Conservation (phyloP, 495 filamentous ascomycete species). For the Podospora comata region DNA sequence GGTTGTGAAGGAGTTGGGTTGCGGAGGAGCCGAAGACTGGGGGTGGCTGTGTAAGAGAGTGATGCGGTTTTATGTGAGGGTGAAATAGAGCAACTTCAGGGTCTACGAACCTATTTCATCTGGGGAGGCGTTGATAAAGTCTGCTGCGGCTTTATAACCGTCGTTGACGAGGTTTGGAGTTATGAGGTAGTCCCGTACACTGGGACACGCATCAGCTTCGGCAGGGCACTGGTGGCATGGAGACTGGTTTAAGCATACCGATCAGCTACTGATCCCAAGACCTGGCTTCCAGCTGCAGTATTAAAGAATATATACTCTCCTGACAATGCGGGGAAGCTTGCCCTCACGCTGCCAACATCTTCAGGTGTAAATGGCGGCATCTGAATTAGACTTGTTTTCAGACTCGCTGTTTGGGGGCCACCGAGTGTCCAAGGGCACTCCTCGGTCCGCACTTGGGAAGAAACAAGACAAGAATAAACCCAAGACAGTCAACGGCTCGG, state of each 20-base stretch:
- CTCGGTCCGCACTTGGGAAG: not conserved
- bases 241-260: slow-evolving; percentile 45
- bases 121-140: slow-evolving; percentile 61
- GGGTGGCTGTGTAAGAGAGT: not conserved
- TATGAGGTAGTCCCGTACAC: slow-evolving; percentile 61
- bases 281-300: slow-evolving; percentile 72
- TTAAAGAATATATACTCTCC: slow-evolving; percentile 68
- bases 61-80: not conserved
- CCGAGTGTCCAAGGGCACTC: not conserved
- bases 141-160: slow-evolving; percentile 59
- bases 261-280: slow-evolving; percentile 60
- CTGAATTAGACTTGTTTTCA: not conserved
- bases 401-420: not conserved
- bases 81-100: not conserved
- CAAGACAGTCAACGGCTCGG: not conserved
- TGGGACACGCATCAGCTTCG: slow-evolving; percentile 27
- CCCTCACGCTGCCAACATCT: slow-evolving; percentile 51
- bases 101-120: slow-evolving; percentile 56
- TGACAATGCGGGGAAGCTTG: slow-evolving; percentile 62
- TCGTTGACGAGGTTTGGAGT: slow-evolving; percentile 53
- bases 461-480: not conserved
- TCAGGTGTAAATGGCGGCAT: slow-evolving; percentile 30
- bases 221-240: slow-evolving; percentile 1
- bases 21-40: slow-evolving; percentile 64
- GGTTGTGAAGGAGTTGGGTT: slow-evolving; percentile 70